These are phyloP conservation scores for Vaccinium macrocarpon DNA, from an alignment of 148 eudicot genomes.

Conservation along the genomic window DNA sequence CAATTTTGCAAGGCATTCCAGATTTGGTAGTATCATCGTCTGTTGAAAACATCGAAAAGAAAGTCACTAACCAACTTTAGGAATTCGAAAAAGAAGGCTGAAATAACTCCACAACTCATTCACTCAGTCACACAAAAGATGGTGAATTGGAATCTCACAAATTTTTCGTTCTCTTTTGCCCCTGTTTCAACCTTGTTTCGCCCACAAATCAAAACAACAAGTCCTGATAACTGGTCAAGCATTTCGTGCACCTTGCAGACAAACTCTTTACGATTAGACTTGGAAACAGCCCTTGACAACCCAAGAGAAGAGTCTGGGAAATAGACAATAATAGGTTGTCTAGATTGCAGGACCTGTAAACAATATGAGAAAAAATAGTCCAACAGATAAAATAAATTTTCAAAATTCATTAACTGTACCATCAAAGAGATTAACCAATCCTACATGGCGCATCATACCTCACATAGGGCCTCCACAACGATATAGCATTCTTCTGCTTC, in stretches of 20 bases:
- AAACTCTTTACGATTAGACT: slow-evolving; percentile 71
- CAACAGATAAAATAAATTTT: background rate
- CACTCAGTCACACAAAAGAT: slow-evolving; percentile 11
- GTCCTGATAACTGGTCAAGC: slow-evolving; percentile 86
- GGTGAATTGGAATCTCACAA: slow-evolving; percentile 50
- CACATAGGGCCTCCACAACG: slow-evolving; percentile 84
- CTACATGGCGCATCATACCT: slow-evolving; percentile 46
- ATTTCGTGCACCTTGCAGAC: slow-evolving; percentile 77
- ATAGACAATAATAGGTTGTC: slow-evolving; percentile 87
- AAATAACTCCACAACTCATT: background rate
- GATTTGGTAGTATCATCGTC: slow-evolving; percentile 93
- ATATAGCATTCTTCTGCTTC: slow-evolving; percentile 71
- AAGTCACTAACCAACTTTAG: slow-evolving; percentile 8
- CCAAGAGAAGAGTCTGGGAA: slow-evolving; percentile 86
- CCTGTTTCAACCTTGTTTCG: slow-evolving; percentile 85
- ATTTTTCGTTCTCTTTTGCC: slow-evolving; percentile 83
- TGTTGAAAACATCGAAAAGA: slow-evolving; percentile 33
- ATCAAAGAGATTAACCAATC: background rate
- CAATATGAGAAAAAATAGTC: slow-evolving; percentile 10
- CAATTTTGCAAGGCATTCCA: slow-evolving; percentile 93
- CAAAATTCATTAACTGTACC: background rate
- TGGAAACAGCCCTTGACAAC: slow-evolving; percentile 80
- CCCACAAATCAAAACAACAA: slow-evolving; percentile 86
- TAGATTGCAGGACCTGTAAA: slow-evolving; percentile 70
- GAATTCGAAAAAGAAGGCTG: slow-evolving; percentile 10